Evolutionary conservation across 2,329 filamentous ascomycete species (phyloP).

Genomic region (Grosmannia penicillata): DNA sequence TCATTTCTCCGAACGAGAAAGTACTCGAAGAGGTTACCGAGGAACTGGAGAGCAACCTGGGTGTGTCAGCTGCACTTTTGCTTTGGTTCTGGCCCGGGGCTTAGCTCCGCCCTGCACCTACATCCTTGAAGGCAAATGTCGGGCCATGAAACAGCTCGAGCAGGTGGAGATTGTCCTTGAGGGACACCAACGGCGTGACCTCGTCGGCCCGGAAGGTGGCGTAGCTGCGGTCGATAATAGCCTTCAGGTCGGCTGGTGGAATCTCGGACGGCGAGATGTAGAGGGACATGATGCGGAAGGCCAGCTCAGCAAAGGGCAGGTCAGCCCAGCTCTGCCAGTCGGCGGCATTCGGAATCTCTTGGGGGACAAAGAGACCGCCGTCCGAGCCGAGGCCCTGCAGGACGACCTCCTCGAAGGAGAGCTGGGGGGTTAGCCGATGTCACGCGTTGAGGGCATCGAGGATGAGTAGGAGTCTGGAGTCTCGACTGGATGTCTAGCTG

Average conservation of each 20-base stretch:
- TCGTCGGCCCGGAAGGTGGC: slow-evolving; percentile 72
- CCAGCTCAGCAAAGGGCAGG: slow-evolving; percentile 66
- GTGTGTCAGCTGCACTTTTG: neutral
- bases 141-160: slow-evolving; percentile 95
- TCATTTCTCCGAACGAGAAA: slow-evolving; percentile 62
- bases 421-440: slow-evolving; percentile 26
- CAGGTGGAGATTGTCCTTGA: slow-evolving; percentile 63
- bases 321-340: slow-evolving; percentile 55
- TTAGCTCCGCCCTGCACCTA: too few relatives aligned
- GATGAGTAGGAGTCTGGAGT: too few relatives aligned
- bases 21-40: slow-evolving; percentile 93
- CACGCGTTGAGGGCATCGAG: neutral
- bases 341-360: slow-evolving; percentile 49
- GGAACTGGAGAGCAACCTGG: slow-evolving; percentile 59
- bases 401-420: slow-evolving; percentile 84
- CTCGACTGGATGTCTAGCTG: too few relatives aligned
- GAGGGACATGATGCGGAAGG: slow-evolving; percentile 70
- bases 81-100: too few relatives aligned
- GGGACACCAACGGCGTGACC: slow-evolving; percentile 64
- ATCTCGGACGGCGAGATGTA: slow-evolving; percentile 82
- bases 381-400: slow-evolving; percentile 78
- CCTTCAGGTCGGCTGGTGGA: slow-evolving; percentile 61
- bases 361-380: slow-evolving; percentile 79
- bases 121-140: slow-evolving; percentile 95
- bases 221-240: slow-evolving; percentile 74